Percentiles rank a stretch among this genome's conserved stretches.
Conservation (phyloP, 306 rosid species). For the Inga laurina region DNA sequence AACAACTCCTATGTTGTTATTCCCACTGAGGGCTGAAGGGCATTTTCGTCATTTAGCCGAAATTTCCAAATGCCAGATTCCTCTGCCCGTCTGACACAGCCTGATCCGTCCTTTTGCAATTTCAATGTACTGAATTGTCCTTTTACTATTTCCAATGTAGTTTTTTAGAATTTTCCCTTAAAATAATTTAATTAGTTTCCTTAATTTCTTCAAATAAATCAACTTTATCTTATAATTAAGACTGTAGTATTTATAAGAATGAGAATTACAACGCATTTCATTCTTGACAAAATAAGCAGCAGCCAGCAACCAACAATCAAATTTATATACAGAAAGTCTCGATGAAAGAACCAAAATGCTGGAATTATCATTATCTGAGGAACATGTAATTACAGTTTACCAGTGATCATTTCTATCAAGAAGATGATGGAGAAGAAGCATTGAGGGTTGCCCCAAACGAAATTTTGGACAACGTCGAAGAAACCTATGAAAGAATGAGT, state of each 20-base stretch:
- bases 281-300: background rate
- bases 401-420: constrained; percentile 30
- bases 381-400: constrained; percentile 40
- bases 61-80: too few relatives aligned
- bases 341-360: constrained; percentile 28
- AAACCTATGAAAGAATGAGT: constrained; percentile 20
- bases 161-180: too few relatives aligned
- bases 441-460: constrained; percentile 31
- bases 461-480: constrained; percentile 37
- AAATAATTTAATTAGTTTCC: too few relatives aligned
- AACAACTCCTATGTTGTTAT: too few relatives aligned
- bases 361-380: constrained; percentile 20
- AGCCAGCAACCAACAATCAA: constrained; percentile 3
- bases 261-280: constrained; percentile 6
- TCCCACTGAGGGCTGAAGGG: too few relatives aligned
- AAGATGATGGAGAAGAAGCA: constrained; percentile 15
- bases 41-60: too few relatives aligned
- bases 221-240: too few relatives aligned
- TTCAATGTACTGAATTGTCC: too few relatives aligned
- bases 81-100: too few relatives aligned
- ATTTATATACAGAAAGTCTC: background rate
- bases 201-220: too few relatives aligned
- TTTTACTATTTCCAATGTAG: too few relatives aligned
- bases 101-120: too few relatives aligned
- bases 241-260: background rate